Evolutionary conservation across 176 grass and related monocot genomes (phyloP), one percentile per base, ranked within the genome.

Genomic region (Bonia amplexicaulis): DNA sequence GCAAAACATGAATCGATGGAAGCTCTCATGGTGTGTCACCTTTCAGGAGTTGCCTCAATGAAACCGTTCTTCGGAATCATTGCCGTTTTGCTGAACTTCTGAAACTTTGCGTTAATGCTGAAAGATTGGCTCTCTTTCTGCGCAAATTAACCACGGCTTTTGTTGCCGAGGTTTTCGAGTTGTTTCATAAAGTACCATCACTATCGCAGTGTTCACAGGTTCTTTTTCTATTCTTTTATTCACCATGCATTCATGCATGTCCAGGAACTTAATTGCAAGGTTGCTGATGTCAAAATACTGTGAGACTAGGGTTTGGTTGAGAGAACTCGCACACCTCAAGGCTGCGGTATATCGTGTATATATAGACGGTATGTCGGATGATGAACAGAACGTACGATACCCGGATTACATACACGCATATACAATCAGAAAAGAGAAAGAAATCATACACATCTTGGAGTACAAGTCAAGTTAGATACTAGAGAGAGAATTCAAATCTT

Each of bases 21-120:
- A n/a, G 25, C 60, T 75, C 69, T 81, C 48, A 58, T 81, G 77
- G 84, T 74, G 69, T 31, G 35, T 26, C 69, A 53, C 31, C 16
- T 17, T 9, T 13, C 55, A 84, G 58, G 42, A 25, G 57, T 23
- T 47, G 17, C 19, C 29, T 51, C 4, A 22, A 33, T 26, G 44
- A 35, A 19, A 51, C 3, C 55, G 53, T 22, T 80, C 15, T 19
- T 67, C 5, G 48, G 73, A 26, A 85, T 85, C 73, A 85, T 85
- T 68, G 72, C 58, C 22, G 7, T 42, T 37, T 37, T 74, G 42
- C 35, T 55, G 0, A 42, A 27, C 12, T 23, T 37, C 42, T 52
- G 22, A 53, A 66, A 42, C 47, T 69, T 39, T 40, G 66, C 12
- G 6, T 42, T 29, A 33, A 27, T 44, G 61, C 22, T 6, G 46